Base-by-base conservation (phyloP, 2,329 filamentous ascomycete genomes). In the Aspergillus brunneoviolaceus region DNA sequence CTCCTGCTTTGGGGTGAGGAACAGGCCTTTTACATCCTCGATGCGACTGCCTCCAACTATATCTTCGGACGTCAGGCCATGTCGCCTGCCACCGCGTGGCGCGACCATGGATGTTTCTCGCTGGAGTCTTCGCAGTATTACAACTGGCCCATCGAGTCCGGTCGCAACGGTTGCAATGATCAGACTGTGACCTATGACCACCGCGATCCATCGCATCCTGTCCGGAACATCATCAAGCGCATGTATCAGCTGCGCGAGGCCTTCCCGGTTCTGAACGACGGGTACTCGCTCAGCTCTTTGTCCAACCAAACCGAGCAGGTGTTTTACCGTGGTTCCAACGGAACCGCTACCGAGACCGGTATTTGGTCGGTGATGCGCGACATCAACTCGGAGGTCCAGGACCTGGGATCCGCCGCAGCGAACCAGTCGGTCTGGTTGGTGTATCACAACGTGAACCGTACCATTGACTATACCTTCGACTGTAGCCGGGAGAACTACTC, bases 21-120 rank as follows among this genome's bases (percentile, higher is more conserved):
- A 68, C 86, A 88, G 72, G 82, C 82, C 0, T 85, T 85, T 60
- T 88, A 88, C 64, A 73, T 86, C 1, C 75, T 88, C 2, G 86
- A 88, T 68, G 87, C 83, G 60, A 87, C 85, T 1, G 85, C 85
- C 4, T 75, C 76, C 58, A 87, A 88, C 65, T 88, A 88, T 67
- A 80, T 88, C 35, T 88, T 84, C 67, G 86, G 86, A 21, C 82
- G 86, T 65, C 83, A 85, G 67, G 75, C 86, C 1, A 87, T 88
- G 81, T 81, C 82, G 6, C 80, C 84, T 2, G 78, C 84, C 1
- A 81, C 81, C 2, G 86, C 85, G 2, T 88, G 86, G 86, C 82
- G 86, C 65, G 78, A 80, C 50, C 86, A 88, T 64, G 86, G 86
- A 11, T 88, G 86, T 70, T 88, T 87, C 72, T 75, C 74, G 11